A percentile compares a stretch with the other conserved stretches of the same genome.
phyloP scores from a whole-genome alignment of 2,329 filamentous ascomycete genomes.

The Mycosphaerella arachidis region DNA sequence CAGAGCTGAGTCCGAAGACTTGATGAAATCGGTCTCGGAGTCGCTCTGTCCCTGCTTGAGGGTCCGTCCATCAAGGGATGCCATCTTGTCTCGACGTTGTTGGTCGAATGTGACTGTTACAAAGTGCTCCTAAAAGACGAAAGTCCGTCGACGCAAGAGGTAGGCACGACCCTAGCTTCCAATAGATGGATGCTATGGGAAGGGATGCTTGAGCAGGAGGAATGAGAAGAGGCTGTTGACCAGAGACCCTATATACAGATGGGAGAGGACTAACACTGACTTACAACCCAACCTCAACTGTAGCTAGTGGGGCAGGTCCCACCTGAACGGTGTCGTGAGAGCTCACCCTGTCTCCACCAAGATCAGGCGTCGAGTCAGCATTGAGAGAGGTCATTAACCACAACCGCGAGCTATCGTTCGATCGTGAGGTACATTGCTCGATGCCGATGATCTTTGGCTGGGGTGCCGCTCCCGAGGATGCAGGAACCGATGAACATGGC shows the following conservation, averaged over 20 bases:
- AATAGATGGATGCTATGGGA: not conserved
- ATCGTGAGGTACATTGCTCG: not conserved
- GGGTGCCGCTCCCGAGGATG: not conserved
- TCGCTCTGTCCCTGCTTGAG: not conserved
- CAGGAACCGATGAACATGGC: not conserved
- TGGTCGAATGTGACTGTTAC: not conserved
- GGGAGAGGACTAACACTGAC: not conserved
- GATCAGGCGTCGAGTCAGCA: not conserved
- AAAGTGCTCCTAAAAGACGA: not conserved
- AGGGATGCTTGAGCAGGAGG: not conserved
- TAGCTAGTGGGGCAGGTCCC: not conserved
- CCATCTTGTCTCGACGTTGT: not conserved
- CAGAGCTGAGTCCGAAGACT: not conserved
- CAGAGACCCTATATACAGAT: not conserved
- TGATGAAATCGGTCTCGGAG: not conserved
- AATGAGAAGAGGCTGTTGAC: not conserved
- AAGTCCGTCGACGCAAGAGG: not conserved
- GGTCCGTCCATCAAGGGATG: slow-evolving; percentile 6
- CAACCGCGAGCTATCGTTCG: not conserved
- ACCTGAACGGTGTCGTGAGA: not conserved
- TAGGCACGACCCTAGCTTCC: not conserved
- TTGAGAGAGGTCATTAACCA: not conserved
- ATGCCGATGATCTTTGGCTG: not conserved
- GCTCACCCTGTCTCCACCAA: not conserved
- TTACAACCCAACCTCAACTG: not conserved